phyloP scores from a whole-genome alignment of 140 eudicot genomes.

The Anethum foeniculum region DNA sequence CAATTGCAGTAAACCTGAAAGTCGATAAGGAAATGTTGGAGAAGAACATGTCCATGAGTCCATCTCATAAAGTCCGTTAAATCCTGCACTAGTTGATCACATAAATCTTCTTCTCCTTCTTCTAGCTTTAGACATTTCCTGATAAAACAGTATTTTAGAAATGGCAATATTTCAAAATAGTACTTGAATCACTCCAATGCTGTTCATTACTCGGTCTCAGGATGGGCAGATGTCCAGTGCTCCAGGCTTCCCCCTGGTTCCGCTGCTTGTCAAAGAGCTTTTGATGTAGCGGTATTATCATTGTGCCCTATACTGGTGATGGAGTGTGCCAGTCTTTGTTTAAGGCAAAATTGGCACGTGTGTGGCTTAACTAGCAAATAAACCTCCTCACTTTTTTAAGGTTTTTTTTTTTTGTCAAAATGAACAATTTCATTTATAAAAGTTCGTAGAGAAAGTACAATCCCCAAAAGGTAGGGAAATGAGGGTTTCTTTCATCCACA shows the following conservation, averaged over 20 bases:
- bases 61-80: not conserved
- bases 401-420: no score
- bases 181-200: not conserved
- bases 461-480: no score
- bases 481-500: no score
- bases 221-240: not conserved
- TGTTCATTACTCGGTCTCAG: not conserved
- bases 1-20: not conserved
- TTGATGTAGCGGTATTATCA: not conserved
- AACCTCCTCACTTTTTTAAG: no score
- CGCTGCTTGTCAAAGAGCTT: no score
- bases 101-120: no score
- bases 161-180: not conserved
- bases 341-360: not conserved
- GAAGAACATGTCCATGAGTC: not conserved
- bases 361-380: no score
- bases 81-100: not conserved
- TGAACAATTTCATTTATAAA: no score
- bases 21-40: not conserved
- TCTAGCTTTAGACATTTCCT: not conserved
- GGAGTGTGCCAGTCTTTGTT: not conserved
- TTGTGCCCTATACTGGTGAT: no score
- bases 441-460: no score
- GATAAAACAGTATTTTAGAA: not conserved
- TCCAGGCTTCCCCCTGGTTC: no score